Evolutionary conservation across 352 stramenopile species (phyloP).

Genomic region (Phytophthora fragariaefolia): DNA sequence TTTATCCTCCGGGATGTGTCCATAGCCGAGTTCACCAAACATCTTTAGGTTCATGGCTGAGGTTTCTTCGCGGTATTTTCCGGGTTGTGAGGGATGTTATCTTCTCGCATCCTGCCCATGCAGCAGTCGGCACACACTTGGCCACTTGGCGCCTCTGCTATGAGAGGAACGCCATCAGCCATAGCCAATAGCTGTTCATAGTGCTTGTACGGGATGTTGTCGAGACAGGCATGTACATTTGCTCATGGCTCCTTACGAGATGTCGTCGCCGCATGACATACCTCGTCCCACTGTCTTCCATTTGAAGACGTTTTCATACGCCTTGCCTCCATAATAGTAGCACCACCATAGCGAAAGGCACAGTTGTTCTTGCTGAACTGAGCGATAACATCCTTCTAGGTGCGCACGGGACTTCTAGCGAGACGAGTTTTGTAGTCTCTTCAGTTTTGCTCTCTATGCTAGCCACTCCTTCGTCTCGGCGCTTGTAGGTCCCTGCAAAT

Average conservation of each 20-base stretch:
- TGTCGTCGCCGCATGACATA: constrained; percentile 8
- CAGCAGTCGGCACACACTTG: constrained; percentile 10
- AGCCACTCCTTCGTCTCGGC: too few species aligned
- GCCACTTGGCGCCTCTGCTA: background rate
- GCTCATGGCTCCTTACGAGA: constrained; percentile 8
- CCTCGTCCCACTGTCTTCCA: constrained; percentile 26
- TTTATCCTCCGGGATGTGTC: constrained; percentile 18
- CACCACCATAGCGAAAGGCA: constrained; percentile 13
- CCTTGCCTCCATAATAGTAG: constrained; percentile 24
- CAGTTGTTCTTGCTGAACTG: constrained; percentile 27
- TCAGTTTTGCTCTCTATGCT: too few species aligned
- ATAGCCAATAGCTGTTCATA: constrained; percentile 16
- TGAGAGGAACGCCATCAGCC: constrained; percentile 9
- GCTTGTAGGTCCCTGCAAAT: too few species aligned
- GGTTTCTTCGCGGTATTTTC: constrained; percentile 15
- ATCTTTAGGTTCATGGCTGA: background rate
- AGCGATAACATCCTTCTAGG: constrained; percentile 16
- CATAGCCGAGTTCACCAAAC: background rate
- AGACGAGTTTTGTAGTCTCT: too few species aligned
- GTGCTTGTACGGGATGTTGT: constrained; percentile 17
- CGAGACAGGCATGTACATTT: constrained; percentile 9
- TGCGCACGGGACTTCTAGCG: too few species aligned
- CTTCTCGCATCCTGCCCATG: constrained; percentile 21
- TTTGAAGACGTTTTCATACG: constrained; percentile 25
- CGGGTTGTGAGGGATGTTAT: constrained; percentile 2